Base-by-base conservation (phyloP, 2,329 filamentous ascomycete genomes). In the Cadophora sp. region DNA sequence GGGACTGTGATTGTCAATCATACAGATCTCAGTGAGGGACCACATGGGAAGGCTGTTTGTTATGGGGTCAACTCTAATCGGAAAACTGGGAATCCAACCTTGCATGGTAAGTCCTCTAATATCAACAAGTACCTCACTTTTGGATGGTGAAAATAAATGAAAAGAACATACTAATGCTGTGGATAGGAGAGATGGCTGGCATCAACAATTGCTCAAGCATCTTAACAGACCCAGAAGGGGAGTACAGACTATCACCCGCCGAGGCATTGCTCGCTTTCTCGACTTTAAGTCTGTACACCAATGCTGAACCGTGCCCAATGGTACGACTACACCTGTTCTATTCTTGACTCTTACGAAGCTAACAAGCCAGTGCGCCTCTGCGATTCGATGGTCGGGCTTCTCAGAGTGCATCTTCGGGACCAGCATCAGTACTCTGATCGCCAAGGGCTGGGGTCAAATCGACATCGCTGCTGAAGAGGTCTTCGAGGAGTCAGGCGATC, bases 271-370 rank as follows among this genome's bases (percentile, higher is more conserved):
- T 72, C 3, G 85, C 85, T 0, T 86, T 85, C 71, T 68, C 76
- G 2, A 71, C 79, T 19, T 75, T 88, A n/a, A 81, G 81, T 5
- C 75, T 87, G 3, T 87, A 88, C 75, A 87, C 85, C 26, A 88
- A 85, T 73, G 85, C 82, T 1, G 85, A 88, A 75, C 83, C 82
- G 66, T 88, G 86, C 74, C 83, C 85, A 7, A 88, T 87, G 82
- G 71, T 73, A 69, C 58, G 62, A 27, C 26, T 12, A n/a, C n/a
- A 16, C 19, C 40, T 29, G 8, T 37, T 46, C 22, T n/a, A 19
- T 4, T 5, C 40, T 6, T 43, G 16, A 16, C 19, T 16, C 11
- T 19, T n/a, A 24, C 16, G 3, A 24, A 34, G 29, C 48, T 53
- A 63, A 50, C n/a, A 9, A 12, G 50, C 9, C 14, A 74, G 83